Conservation (phyloP, 805 yeast genomes). For the Saccharomycopsis vini region DNA sequence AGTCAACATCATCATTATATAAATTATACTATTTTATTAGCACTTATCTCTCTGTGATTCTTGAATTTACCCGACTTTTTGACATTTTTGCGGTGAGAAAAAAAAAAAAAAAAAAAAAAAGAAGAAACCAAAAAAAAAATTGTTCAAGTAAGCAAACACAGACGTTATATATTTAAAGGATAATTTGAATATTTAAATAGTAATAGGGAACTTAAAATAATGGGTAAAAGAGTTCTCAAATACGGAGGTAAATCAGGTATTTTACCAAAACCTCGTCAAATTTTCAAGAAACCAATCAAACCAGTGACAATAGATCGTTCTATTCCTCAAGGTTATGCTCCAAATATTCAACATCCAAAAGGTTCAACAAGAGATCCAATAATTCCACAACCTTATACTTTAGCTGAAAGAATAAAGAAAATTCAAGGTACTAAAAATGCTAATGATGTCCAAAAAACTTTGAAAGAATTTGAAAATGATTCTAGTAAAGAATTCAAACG, state of each 20-base stretch:
- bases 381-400: slow-evolving; percentile 45
- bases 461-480: background rate
- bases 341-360: slow-evolving; percentile 57
- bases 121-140: too few species aligned
- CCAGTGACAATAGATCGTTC: slow-evolving; percentile 43
- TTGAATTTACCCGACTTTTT: too few species aligned
- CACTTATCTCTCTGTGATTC: too few species aligned
- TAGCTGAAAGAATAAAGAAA: slow-evolving; percentile 46
- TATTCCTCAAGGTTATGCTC: slow-evolving; percentile 59
- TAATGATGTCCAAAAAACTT: background rate
- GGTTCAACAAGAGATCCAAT: slow-evolving; percentile 51
- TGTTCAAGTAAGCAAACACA: background rate
- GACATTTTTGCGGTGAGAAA: too few species aligned
- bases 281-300: slow-evolving; percentile 57
- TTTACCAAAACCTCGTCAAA: slow-evolving; percentile 67
- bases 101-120: background rate
- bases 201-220: too few species aligned
- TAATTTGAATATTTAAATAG: too few species aligned
- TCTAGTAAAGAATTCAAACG: slow-evolving; percentile 23
- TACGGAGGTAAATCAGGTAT: slow-evolving; percentile 65
- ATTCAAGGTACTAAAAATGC: slow-evolving; percentile 33
- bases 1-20: too few species aligned
- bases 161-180: too few species aligned
- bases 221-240: slow-evolving; percentile 41
- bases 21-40: too few species aligned